Evolutionary conservation across 345 rosid species (phyloP), one percentile per base, ranked within the genome.

Genomic region (Aquilaria yunnanensis): DNA sequence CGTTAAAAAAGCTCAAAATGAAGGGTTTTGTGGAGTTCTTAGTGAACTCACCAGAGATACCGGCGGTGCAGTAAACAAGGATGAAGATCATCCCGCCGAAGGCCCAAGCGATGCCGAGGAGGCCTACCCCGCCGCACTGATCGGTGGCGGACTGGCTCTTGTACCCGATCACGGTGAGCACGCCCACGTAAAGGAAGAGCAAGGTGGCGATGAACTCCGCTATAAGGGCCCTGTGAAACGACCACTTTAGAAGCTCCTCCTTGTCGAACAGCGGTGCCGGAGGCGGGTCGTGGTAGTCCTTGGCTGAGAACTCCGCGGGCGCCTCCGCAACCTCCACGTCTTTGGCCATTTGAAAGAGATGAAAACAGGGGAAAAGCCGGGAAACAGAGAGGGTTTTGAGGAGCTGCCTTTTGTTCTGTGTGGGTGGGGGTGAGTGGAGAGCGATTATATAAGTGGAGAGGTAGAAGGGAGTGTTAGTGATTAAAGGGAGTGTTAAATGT

Each of bases 91-190:
- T 91, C 80, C 97, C 97, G 62, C 97, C 97, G 1, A 91, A 88
- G 57, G 97, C 93, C 97, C 96, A 88, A 41, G 97, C 96, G 33
- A 91, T 91, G 29, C 97, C 97, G 11, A 90, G 88, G 59, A 86
- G 72, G 9, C 97, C 97, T 3, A 90, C 97, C 4, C 97, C 93
- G 1, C 87, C 85, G 31, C 97, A 90, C 0, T 68, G 75, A 31
- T 16, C 5, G 0, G 65, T 23, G 31, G 77, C 87, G 23, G 76
- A 74, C 70, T 85, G 92, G 66, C 76, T 54, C 32, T 54, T 54
- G 33, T 54, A 29, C 10, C 57, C 57, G 8, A 54, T 54, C 10
- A 54, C 57, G 33, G 33, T 54, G 8, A 29, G 23, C 12, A 54
- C 32, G 23, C 33, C 31, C 3, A 54, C 10, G 33, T 54, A 54